Base-by-base conservation (phyloP, 768 basidiomycete species). In the Tephrocybe sp. region DNA sequence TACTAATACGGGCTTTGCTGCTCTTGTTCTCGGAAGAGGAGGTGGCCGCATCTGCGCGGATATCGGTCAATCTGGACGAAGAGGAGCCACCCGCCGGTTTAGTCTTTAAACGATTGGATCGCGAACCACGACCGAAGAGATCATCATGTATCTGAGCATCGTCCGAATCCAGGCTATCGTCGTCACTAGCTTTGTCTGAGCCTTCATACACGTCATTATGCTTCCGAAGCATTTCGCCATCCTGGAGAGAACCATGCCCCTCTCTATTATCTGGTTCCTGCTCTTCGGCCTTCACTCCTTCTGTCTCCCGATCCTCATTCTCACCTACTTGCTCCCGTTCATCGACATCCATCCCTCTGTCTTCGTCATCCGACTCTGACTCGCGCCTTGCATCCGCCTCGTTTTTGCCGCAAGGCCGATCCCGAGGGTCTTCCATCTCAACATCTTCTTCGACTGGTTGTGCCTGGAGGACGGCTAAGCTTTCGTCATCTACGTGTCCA, bases 121-220 rank as follows among this genome's bases (percentile, higher is more conserved):
- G 37, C 25, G 20, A n/a, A n/a, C 34, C 8, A 36, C 6, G 42
- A 1, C 37, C 43, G 15, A 21, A 28, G 25, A 60, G 38, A 18
- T 56, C 36, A 2, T 21, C 21, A 15, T 55, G 50, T 15, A 32
- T 54, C 30, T 58, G 54, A 2, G 55, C 55, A 33, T 56, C 55
- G n/a, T 59, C 58, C 8, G 56, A 50, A 36, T 30, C 50, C 24
- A 54, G 51, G 7, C 49, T 52, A 33, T 54, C 55, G 18, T 58
- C 58, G 33, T 58, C 58, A n/a, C n/a, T n/a, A n/a, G n/a, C n/a
- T n/a, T n/a, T n/a, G n/a, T n/a, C n/a, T n/a, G n/a, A n/a, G n/a
- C n/a, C n/a, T n/a, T n/a, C n/a, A n/a, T n/a, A n/a, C n/a, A n/a
- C n/a, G n/a, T n/a, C n/a, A n/a, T n/a, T n/a, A n/a, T n/a, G n/a